Evolutionary conservation across 163 green algal species (phyloP), one percentile per base, ranked within the genome.

Genomic region (Chloromonas sp.): DNA sequence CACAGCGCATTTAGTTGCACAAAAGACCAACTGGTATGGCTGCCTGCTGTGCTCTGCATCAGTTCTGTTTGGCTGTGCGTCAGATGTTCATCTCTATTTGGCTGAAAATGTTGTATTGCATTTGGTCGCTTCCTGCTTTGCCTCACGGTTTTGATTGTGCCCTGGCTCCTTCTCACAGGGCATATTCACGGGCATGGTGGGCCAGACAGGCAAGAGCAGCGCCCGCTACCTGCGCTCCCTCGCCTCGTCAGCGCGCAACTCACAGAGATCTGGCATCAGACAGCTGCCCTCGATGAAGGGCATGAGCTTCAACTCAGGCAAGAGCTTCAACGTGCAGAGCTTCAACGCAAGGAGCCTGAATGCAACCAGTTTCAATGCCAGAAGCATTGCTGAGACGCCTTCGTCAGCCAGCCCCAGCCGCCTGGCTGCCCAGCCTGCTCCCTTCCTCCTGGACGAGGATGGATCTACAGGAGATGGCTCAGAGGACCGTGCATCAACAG

Each of bases 181-280:
- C 61, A 70, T 89, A 57, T 92, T 92, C 79, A 70, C 79, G 1
- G 79, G 83, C 79, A 91, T 92, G 89, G 85, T 92, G 2, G 81
- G 88, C 60, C 86, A 91, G 85, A 91, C 89, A 0, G 89, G 89
- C 74, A 58, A 71, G 14, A 82, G 77, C 85, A 84, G 80, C 58
- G 83, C 83, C 57, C 59, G 61, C 61, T 91, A 91, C 84, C 85
- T 92, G 0, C 81, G 81, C n/a, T 3, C 78, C 59, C 77, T 89
- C 3, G 89, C 89, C 0, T 80, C 82, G 1, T 58, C 78, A 2
- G 89, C 87, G 13, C 83, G 85, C 71, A 58, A 0, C 13, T 0
- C 83, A 13, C 85, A 58, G 76, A 11, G 14, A 5, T 74, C 66
- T 5, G 66, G 66, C 66, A 11, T 74, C 5, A 5, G 66, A 5